Conservation (phyloP, 345 rosid species). For the Pugionium dolabratum region DNA sequence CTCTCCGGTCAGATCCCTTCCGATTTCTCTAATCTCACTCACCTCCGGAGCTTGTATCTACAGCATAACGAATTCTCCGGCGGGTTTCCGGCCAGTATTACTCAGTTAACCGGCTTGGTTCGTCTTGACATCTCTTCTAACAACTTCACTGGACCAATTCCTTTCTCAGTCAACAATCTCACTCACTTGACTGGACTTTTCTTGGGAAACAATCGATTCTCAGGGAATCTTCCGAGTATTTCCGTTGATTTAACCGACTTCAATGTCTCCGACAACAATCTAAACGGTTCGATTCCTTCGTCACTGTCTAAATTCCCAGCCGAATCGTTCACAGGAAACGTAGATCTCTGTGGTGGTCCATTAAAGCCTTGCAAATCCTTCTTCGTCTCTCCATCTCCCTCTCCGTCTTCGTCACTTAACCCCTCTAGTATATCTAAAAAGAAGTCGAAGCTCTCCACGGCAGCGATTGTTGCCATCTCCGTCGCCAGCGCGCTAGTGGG, state of each 20-base stretch:
- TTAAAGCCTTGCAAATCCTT: constrained; percentile 70
- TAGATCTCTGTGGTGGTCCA: constrained; percentile 81
- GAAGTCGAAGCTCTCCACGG: constrained; percentile 63
- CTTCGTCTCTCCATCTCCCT: constrained; percentile 66
- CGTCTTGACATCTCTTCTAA: constrained; percentile 89
- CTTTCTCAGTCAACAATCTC: constrained; percentile 72
- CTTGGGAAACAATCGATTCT: constrained; percentile 61
- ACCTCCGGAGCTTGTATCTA: constrained; percentile 70
- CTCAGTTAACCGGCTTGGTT: constrained; percentile 51
- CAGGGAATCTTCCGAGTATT: constrained; percentile 71
- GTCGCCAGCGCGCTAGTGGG: constrained; percentile 50
- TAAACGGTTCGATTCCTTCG: constrained; percentile 81
- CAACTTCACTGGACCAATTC: constrained; percentile 70
- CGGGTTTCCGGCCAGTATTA: constrained; percentile 60
- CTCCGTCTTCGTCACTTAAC: constrained; percentile 46
- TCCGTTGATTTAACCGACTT: constrained; percentile 43
- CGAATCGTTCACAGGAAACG: constrained; percentile 68
- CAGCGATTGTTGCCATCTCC: constrained; percentile 64
- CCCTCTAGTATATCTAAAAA: constrained; percentile 31
- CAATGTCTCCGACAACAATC: constrained; percentile 71
- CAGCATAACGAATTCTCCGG: constrained; percentile 71
- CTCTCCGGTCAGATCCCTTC: constrained; percentile 78
- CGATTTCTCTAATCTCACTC: constrained; percentile 74
- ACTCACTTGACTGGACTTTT: constrained; percentile 66
- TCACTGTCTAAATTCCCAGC: constrained; percentile 48